phyloP scores from a whole-genome alignment of 495 filamentous ascomycete genomes.

The Penicillium diatomitis region DNA sequence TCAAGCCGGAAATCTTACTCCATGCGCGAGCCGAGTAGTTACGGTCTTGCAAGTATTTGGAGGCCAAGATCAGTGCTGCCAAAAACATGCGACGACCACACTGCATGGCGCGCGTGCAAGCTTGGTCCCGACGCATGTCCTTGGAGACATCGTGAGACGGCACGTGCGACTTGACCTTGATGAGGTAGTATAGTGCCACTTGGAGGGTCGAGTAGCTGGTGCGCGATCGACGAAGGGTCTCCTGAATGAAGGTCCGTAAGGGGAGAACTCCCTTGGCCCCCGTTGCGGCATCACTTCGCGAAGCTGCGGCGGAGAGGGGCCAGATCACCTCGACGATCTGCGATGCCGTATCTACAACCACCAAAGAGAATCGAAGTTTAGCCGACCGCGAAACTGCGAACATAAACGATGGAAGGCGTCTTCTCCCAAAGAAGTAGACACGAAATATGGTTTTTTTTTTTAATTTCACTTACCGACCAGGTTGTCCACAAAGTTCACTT shows the following conservation, averaged over 20 bases:
- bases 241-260: constrained; percentile 91
- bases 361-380: constrained; percentile 10
- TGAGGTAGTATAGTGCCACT: constrained; percentile 91
- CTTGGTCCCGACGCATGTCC: constrained; percentile 72
- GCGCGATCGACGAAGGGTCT: constrained; percentile 86
- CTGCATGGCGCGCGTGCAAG: constrained; percentile 72
- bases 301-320: constrained; percentile 54
- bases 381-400: constrained; percentile 6
- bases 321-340: constrained; percentile 97
- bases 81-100: constrained; percentile 98
- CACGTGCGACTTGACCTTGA: constrained; percentile 86
- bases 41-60: constrained; percentile 95
- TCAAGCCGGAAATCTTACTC: constrained; percentile 95
- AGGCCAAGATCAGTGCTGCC: constrained; percentile 82
- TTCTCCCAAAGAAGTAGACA: not conserved
- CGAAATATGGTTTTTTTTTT: constrained; percentile 9
- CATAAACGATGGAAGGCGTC: not conserved
- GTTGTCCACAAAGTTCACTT: constrained; percentile 91
- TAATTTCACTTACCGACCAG: constrained; percentile 81
- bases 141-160: constrained; percentile 75
- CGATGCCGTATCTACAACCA: constrained; percentile 75
- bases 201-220: constrained; percentile 97
- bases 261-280: constrained; percentile 67
- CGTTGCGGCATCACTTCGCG: constrained; percentile 36
- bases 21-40: constrained; percentile 96